phyloP scores from a whole-genome alignment of 23 red algal species.

The Gracilaria vermiculophylla region DNA sequence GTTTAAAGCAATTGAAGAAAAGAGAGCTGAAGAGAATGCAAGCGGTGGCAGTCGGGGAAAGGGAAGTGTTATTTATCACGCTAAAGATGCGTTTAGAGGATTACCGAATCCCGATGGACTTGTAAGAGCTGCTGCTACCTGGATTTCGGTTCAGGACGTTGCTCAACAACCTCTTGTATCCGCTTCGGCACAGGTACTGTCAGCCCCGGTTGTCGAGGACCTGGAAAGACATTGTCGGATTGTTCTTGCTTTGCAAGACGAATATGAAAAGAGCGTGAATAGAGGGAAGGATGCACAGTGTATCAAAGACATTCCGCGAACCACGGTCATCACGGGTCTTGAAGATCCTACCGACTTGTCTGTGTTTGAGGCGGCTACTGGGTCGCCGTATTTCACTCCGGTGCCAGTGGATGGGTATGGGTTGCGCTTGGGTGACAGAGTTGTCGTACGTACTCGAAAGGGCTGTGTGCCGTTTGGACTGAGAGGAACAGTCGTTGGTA shows the following conservation, averaged over 20 bases:
- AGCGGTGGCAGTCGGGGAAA: background rate
- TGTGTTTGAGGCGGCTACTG: background rate
- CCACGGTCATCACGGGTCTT: slow-evolving; percentile 18
- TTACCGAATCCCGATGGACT: background rate
- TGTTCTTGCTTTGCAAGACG: slow-evolving; percentile 33
- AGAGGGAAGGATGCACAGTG: background rate
- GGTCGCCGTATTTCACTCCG: slow-evolving; percentile 3
- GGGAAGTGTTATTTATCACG: slow-evolving; percentile 31
- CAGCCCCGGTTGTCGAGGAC: slow-evolving; percentile 17
- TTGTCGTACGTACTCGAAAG: slow-evolving; percentile 48
- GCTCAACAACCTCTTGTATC: slow-evolving; percentile 54
- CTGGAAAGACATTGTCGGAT: slow-evolving; percentile 51
- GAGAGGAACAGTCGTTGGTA: slow-evolving; percentile 80
- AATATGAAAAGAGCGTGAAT: background rate
- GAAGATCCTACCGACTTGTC: background rate
- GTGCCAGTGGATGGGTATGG: slow-evolving; percentile 18
- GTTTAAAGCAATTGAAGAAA: slow-evolving; percentile 29
- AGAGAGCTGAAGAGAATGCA: background rate
- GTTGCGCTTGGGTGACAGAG: slow-evolving; percentile 61
- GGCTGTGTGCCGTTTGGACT: slow-evolving; percentile 75
- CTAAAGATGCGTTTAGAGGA: slow-evolving; percentile 23
- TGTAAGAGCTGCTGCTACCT: slow-evolving; percentile 41
- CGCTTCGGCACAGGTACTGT: slow-evolving; percentile 8
- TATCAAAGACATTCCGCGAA: slow-evolving; percentile 22
- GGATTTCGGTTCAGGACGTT: slow-evolving; percentile 58